These are phyloP conservation scores for Zhuliangozyma blackwelliae DNA, from an alignment of 1,139 yeast genomes.

Conservation along the genomic window DNA sequence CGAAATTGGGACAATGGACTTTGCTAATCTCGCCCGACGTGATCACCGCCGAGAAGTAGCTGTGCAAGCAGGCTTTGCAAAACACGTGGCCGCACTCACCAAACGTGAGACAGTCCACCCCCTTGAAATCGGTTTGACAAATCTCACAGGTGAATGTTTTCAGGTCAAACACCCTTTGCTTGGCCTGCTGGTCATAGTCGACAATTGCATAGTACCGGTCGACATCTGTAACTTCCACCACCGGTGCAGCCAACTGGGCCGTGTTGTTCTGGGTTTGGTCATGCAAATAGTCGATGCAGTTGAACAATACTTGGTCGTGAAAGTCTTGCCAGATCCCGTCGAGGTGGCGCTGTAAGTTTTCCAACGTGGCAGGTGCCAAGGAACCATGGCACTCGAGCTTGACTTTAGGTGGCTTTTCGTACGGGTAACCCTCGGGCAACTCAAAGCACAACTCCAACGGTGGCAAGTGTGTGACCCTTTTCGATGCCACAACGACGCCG, in stretches of 20 bases:
- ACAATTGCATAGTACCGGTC: conserved; percentile 10
- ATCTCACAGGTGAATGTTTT: conserved; percentile 53
- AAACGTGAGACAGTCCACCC: conserved; percentile 39
- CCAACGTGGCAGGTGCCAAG: conserved; percentile 16
- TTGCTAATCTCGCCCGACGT: conserved; percentile 48
- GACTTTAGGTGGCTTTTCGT: conserved; percentile 25
- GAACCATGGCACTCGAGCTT: conserved; percentile 13
- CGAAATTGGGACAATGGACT: conserved; percentile 59
- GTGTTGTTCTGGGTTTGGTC: conserved; percentile 20
- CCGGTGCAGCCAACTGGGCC: conserved; percentile 4
- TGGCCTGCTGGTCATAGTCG: conserved; percentile 5
- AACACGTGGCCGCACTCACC: conserved; percentile 49
- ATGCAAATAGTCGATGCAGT: conserved; percentile 42
- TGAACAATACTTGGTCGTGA: conserved; percentile 41
- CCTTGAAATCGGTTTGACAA: conserved; percentile 53
- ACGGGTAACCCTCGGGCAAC: conserved; percentile 26
- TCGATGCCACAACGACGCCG: not conserved
- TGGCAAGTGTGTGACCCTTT: conserved; percentile 20
- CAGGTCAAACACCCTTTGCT: conserved; percentile 26
- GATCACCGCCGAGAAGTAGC: conserved; percentile 45
- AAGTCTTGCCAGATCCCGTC: conserved; percentile 32
- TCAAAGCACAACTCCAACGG: conserved; percentile 24
- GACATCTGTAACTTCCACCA: conserved; percentile 10
- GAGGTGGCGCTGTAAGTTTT: conserved; percentile 16
- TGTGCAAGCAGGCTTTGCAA: conserved; percentile 48